These are phyloP conservation scores for Entomortierella chlamydospora DNA, from an alignment of 192 early-diverging fungal species.

Conservation along the genomic window DNA sequence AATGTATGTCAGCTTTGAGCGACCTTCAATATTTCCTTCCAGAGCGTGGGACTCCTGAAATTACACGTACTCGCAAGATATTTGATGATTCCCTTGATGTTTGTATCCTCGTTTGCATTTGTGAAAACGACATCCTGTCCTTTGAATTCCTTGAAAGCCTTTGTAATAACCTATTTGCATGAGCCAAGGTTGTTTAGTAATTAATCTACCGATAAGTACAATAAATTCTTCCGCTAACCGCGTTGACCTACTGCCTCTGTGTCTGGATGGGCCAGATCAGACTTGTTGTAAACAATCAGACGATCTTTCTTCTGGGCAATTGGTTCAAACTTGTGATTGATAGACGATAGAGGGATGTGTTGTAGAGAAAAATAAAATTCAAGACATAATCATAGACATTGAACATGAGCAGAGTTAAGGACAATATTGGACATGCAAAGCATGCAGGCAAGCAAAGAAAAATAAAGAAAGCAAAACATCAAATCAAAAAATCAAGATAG, in stretches of 20 bases:
- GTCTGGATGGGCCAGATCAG: slow-evolving; percentile 82
- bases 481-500: not conserved
- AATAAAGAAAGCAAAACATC: slow-evolving; percentile 3
- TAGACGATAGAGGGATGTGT: slow-evolving; percentile 88
- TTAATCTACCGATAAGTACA: not conserved
- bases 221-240: not conserved
- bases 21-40: not conserved
- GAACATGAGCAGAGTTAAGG: slow-evolving; percentile 35
- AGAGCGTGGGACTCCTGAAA: not conserved
- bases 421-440: not conserved
- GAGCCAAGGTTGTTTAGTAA: not conserved
- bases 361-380: slow-evolving; percentile 1
- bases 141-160: slow-evolving; percentile 56
- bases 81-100: slow-evolving; percentile 77
- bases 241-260: slow-evolving; percentile 51
- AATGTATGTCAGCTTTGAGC: too few relatives aligned
- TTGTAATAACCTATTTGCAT: slow-evolving; percentile 32
- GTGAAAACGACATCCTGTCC: slow-evolving; percentile 75
- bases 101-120: slow-evolving; percentile 64
- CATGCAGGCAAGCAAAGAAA: not conserved
- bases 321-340: slow-evolving; percentile 85
- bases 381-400: not conserved
- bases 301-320: slow-evolving; percentile 73
- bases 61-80: slow-evolving; percentile 62
- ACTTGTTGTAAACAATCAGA: slow-evolving; percentile 94